Evolutionary conservation across 2,329 filamentous ascomycete genomes (phyloP).

Genomic region (Plenodomus biglobosus): DNA sequence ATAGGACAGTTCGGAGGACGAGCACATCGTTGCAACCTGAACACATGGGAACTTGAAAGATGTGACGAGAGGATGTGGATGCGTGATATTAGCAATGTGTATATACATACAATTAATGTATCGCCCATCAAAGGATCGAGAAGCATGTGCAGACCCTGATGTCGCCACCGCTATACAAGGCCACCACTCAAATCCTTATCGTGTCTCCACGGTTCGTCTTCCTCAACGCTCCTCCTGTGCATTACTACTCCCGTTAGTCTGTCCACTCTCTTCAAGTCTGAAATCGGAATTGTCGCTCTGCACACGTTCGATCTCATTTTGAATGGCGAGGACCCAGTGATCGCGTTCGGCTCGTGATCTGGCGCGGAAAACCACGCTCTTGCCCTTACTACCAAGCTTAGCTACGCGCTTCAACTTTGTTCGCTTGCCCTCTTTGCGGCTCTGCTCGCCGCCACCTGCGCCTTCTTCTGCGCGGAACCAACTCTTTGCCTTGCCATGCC

Average conservation of each 20-base stretch:
- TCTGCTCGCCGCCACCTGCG: slow-evolving; percentile 32
- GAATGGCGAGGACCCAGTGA: slow-evolving; percentile 67
- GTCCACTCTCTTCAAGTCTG: slow-evolving; percentile 33
- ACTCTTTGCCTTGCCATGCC: slow-evolving; percentile 61
- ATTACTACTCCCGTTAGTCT: slow-evolving; percentile 2
- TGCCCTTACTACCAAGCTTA: slow-evolving; percentile 61
- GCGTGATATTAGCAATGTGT: not conserved
- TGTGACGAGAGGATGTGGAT: not conserved
- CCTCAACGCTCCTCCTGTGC: not conserved
- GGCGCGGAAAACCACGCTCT: slow-evolving; percentile 66
- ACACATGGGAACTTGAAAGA: too few relatives aligned
- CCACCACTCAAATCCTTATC: not conserved
- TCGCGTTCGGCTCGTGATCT: slow-evolving; percentile 66
- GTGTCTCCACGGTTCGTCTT: not conserved
- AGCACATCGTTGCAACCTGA: not conserved
- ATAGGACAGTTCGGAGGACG: not conserved
- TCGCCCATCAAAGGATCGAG: not conserved
- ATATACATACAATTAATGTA: not conserved
- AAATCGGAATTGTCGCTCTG: slow-evolving; percentile 53
- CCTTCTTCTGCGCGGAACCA: slow-evolving; percentile 53
- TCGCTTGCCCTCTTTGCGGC: slow-evolving; percentile 45
- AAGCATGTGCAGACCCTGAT: too few relatives aligned
- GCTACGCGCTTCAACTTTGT: slow-evolving; percentile 61
- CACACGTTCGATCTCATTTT: slow-evolving; percentile 65
- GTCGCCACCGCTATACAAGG: not conserved